phyloP scores from a whole-genome alignment of 345 rosid genomes.

The Citrus glauca region DNA sequence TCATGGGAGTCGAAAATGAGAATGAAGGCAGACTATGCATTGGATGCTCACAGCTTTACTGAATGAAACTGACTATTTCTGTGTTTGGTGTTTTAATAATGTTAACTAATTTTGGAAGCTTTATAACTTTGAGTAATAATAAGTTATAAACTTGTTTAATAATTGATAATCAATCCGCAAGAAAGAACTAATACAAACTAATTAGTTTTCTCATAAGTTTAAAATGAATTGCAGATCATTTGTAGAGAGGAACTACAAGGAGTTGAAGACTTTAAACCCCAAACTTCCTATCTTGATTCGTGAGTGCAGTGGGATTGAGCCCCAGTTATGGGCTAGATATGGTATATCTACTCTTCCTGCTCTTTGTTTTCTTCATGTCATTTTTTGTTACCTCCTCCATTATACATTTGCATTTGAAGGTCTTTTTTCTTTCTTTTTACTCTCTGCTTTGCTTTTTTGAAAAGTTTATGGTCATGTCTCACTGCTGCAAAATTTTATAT shows the following conservation, averaged over 20 bases:
- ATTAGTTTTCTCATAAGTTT: background rate
- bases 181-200: background rate
- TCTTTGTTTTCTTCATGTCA: too few species aligned
- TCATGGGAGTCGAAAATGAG: too few species aligned
- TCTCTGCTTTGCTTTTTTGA: too few species aligned
- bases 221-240: slow-evolving; percentile 45
- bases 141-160: background rate
- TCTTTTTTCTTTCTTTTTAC: too few species aligned
- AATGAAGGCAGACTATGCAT: too few species aligned
- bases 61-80: background rate
- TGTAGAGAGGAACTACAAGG: slow-evolving; percentile 85
- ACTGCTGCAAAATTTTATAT: background rate
- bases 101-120: background rate
- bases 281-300: slow-evolving; percentile 87
- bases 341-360: slow-evolving; percentile 36
- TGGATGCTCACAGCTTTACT: background rate
- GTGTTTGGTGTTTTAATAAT: background rate
- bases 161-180: background rate
- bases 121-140: background rate
- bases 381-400: too few species aligned
- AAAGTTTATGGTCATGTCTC: too few species aligned
- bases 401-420: background rate
- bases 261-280: slow-evolving; percentile 78
- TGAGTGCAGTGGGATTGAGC: slow-evolving; percentile 74
- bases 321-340: slow-evolving; percentile 98